These are phyloP conservation scores for Lactifluus piperatus DNA, from an alignment of 768 basidiomycete species.

Conservation along the genomic window DNA sequence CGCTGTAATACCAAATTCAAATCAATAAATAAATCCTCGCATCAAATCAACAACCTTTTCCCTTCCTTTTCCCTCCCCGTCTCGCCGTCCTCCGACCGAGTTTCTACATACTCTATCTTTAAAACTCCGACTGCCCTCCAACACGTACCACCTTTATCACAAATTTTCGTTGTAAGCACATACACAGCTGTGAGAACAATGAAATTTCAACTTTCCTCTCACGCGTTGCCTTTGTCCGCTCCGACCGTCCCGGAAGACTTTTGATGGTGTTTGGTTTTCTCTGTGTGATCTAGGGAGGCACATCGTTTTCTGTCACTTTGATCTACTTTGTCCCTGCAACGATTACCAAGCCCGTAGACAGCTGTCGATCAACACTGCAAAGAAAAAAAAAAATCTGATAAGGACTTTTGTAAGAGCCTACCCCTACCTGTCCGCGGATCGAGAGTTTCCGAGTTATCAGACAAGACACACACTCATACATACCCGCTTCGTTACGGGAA, in stretches of 20 bases:
- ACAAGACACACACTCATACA: background rate
- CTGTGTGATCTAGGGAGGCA: no score
- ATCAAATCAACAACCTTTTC: no score
- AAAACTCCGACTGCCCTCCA: conserved; percentile 2
- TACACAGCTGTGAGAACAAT: no score
- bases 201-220: no score
- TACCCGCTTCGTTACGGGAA: background rate
- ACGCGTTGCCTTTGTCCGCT: no score
- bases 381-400: background rate
- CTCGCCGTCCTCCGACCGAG: background rate
- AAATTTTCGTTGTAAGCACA: no score
- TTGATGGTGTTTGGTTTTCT: no score
- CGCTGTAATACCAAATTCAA: background rate
- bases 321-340: no score
- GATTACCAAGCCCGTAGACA: background rate
- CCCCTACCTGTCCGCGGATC: conserved; percentile 5
- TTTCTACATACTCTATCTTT: background rate
- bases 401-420: background rate
- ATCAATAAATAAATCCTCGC: background rate
- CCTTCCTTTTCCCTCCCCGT: no score
- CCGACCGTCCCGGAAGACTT: no score
- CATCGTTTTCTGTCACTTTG: no score
- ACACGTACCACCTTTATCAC: background rate
- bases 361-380: no score
- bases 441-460: background rate